These are phyloP conservation scores for Penicillium subrubescens DNA, from an alignment of 495 filamentous ascomycete species.

Conservation along the genomic window DNA sequence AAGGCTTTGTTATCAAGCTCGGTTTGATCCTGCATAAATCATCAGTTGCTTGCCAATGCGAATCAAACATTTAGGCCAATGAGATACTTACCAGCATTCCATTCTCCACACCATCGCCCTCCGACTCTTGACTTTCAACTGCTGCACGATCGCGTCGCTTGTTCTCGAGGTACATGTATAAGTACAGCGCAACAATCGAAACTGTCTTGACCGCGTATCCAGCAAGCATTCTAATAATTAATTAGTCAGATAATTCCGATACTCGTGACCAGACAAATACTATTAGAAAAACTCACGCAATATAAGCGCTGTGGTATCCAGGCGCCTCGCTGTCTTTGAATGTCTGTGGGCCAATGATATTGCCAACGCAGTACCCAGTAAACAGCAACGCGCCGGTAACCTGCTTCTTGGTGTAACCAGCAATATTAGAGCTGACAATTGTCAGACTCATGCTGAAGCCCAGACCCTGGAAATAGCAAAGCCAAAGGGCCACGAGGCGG, in stretches of 20 bases:
- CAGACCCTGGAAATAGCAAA: slow-evolving; percentile 55
- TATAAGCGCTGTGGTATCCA: slow-evolving; percentile 56
- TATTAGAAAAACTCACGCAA: slow-evolving; percentile 38
- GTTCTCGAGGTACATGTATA: slow-evolving; percentile 57
- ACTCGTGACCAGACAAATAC: not conserved
- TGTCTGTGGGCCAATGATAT: slow-evolving; percentile 56
- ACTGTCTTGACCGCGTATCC: slow-evolving; percentile 54
- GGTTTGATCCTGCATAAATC: slow-evolving; percentile 46
- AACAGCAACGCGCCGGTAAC: slow-evolving; percentile 54
- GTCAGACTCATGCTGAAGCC: slow-evolving; percentile 52
- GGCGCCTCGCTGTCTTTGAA: slow-evolving; percentile 56
- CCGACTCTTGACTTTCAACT: slow-evolving; percentile 33
- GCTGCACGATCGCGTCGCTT: slow-evolving; percentile 53
- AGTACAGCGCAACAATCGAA: slow-evolving; percentile 48
- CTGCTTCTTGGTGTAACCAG: slow-evolving; percentile 59
- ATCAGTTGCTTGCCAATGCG: not conserved
- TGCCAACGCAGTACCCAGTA: slow-evolving; percentile 39
- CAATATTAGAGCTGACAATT: slow-evolving; percentile 49
- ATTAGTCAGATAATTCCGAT: not conserved
- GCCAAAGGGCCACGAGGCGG: slow-evolving; percentile 55
- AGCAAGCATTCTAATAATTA: slow-evolving; percentile 45
- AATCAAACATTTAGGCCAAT: too few species aligned
- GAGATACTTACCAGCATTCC: slow-evolving; percentile 46
- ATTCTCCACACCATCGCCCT: slow-evolving; percentile 52
- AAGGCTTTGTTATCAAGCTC: slow-evolving; percentile 60